These are phyloP conservation scores for Wickerhamiella nectarea DNA, from an alignment of 805 yeast genomes.

Conservation along the genomic window DNA sequence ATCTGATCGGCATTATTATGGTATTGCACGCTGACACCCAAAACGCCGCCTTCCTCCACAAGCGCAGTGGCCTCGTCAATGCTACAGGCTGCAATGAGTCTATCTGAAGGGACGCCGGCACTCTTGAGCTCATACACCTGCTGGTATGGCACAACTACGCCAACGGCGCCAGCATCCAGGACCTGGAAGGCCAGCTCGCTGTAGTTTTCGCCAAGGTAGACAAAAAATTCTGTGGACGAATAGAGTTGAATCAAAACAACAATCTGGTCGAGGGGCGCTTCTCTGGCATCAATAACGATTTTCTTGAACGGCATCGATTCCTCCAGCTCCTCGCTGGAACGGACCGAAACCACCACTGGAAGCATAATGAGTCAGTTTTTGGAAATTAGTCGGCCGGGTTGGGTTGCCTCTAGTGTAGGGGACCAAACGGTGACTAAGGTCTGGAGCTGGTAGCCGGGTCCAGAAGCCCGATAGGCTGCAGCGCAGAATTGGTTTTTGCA, in stretches of 20 bases:
- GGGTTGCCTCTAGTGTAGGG: background rate
- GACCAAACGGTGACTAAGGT: too few species aligned
- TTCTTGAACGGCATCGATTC: constrained; percentile 3
- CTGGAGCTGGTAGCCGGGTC: too few species aligned
- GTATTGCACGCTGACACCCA: constrained; percentile 15
- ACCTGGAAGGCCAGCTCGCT: constrained; percentile 37
- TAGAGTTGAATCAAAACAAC: background rate
- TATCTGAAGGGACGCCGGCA: constrained; percentile 39
- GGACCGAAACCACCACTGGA: constrained; percentile 5
- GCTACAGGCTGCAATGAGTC: constrained; percentile 29
- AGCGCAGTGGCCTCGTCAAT: constrained; percentile 6
- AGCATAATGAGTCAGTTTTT: constrained; percentile 6
- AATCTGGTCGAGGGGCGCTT: constrained; percentile 9
- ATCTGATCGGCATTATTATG: constrained; percentile 6
- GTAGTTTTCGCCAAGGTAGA: constrained; percentile 21
- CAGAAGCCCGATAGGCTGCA: too few species aligned
- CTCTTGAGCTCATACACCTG: constrained; percentile 27
- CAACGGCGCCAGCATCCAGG: constrained; percentile 47
- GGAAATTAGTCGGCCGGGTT: background rate
- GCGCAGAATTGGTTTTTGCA: too few species aligned
- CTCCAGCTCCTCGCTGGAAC: constrained; percentile 6
- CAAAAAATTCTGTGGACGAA: constrained; percentile 20
- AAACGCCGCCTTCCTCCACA: constrained; percentile 6
- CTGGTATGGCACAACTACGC: constrained; percentile 30
- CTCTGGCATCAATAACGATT: constrained; percentile 5